A percentile compares a stretch with the other conserved stretches of the same genome.
Evolutionary conservation across 495 filamentous ascomycete species (phyloP).

Genomic region (Chaetomium tenue): DNA sequence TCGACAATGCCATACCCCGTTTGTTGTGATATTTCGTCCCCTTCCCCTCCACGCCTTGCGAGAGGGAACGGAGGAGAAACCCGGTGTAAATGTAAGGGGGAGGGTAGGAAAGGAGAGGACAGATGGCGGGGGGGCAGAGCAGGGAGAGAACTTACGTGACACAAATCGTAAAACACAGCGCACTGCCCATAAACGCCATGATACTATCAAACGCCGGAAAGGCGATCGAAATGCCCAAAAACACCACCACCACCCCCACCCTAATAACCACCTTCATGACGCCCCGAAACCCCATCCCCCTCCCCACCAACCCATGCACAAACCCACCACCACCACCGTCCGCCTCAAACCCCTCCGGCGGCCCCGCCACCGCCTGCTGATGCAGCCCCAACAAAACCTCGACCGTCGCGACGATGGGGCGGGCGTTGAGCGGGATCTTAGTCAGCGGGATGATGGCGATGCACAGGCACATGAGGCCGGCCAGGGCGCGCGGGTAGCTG

Average conservation of each 20-base stretch:
- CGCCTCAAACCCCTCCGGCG: not conserved
- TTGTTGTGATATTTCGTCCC: not conserved
- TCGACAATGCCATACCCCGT: no score
- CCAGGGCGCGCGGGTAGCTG: constrained; percentile 72
- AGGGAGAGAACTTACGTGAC: constrained; percentile 59
- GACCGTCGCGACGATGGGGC: constrained; percentile 80
- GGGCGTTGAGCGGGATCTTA: constrained; percentile 87
- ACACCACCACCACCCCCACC: constrained; percentile 46
- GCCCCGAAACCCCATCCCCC: constrained; percentile 58
- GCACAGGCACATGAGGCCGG: constrained; percentile 75
- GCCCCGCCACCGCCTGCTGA: constrained; percentile 47
- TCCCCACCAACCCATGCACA: constrained; percentile 44
- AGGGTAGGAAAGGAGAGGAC: not conserved
- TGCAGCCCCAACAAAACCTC: constrained; percentile 78
- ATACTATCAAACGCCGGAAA: constrained; percentile 90
- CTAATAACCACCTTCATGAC: constrained; percentile 61
- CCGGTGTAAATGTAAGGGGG: not conserved
- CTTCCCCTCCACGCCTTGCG: no score
- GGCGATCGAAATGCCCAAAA: constrained; percentile 61
- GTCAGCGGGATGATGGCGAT: constrained; percentile 92
- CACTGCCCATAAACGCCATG: constrained; percentile 88
- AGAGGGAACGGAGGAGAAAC: not conserved
- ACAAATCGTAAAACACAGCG: constrained; percentile 92
- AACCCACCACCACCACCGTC: no score
- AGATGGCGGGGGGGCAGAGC: not conserved